Percentiles rank a stretch among this genome's conserved stretches.
Evolutionary conservation across 495 filamentous ascomycete species (phyloP).

Genomic region (Podospora australis): DNA sequence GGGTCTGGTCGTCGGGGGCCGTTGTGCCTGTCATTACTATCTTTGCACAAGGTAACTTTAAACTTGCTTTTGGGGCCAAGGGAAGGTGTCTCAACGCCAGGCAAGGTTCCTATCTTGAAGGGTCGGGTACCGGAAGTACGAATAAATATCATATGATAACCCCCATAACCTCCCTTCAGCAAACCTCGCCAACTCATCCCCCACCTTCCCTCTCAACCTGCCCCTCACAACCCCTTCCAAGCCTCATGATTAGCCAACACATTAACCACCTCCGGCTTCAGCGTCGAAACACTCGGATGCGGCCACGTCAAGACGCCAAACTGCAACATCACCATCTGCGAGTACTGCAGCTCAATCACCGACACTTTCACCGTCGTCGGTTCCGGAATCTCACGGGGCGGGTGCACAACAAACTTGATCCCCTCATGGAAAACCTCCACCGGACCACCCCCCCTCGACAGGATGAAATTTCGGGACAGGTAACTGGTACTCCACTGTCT

Average conservation of each 20-base stretch:
- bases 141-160: too few relatives aligned
- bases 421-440: not conserved
- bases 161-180: too few relatives aligned
- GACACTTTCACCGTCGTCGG: not conserved
- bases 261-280: not conserved
- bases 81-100: too few relatives aligned
- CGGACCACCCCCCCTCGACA: not conserved
- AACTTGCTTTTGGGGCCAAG: too few relatives aligned
- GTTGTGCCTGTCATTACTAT: too few relatives aligned
- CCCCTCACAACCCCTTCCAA: not conserved
- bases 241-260: not conserved
- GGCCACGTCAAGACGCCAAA: not conserved
- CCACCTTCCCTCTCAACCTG: too few relatives aligned
- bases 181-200: too few relatives aligned
- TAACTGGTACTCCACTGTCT: not conserved
- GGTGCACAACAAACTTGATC: not conserved
- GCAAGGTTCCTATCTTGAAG: too few relatives aligned
- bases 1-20: too few relatives aligned
- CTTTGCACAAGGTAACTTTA: too few relatives aligned
- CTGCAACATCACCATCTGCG: not conserved
- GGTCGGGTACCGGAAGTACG: too few relatives aligned
- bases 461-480: not conserved
- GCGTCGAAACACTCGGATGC: not conserved
- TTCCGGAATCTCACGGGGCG: not conserved
- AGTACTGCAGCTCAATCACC: not conserved